These are phyloP conservation scores for Microcera coccophila DNA, from an alignment of 2,329 filamentous ascomycete species.

Conservation along the genomic window DNA sequence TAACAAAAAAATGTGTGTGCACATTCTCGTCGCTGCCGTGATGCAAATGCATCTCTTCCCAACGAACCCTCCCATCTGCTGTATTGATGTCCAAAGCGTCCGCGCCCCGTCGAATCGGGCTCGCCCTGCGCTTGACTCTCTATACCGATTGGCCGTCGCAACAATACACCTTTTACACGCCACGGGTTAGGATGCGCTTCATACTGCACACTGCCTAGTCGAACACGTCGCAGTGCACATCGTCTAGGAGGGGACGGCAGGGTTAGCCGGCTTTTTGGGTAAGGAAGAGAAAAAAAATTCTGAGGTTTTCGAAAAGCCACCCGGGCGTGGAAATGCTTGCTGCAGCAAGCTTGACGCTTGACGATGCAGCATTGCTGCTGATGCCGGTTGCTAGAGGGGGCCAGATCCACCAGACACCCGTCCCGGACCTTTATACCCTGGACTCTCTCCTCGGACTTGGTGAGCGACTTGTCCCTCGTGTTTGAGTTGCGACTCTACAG, in stretches of 20 bases:
- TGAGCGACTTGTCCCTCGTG: background rate
- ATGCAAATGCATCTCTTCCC: conserved; percentile 24
- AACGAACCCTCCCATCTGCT: conserved; percentile 26
- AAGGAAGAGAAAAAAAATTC: too few relatives aligned
- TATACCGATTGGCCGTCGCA: conserved; percentile 24
- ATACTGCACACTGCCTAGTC: conserved; percentile 1
- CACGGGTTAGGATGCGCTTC: conserved; percentile 14
- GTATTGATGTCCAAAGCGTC: conserved; percentile 32
- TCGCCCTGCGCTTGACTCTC: conserved; percentile 22
- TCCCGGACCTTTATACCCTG: conserved; percentile 13
- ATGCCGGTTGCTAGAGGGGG: too few relatives aligned
- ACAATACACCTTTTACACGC: conserved; percentile 9
- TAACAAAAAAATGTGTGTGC: conserved; percentile 14
- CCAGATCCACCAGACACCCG: conserved; percentile 13
- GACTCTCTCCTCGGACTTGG: background rate
- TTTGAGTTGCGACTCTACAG: background rate
- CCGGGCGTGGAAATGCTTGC: too few relatives aligned
- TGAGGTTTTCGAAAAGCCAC: too few relatives aligned
- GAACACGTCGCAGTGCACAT: conserved; percentile 22
- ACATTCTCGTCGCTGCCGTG: too few relatives aligned
- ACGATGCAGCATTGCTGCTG: too few relatives aligned
- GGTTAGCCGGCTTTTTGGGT: too few relatives aligned
- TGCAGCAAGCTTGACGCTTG: too few relatives aligned
- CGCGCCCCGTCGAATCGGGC: conserved; percentile 27
- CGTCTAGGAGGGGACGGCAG: too few relatives aligned